Conservation (phyloP, 768 basidiomycete genomes). For the Phaffia australis region DNA sequence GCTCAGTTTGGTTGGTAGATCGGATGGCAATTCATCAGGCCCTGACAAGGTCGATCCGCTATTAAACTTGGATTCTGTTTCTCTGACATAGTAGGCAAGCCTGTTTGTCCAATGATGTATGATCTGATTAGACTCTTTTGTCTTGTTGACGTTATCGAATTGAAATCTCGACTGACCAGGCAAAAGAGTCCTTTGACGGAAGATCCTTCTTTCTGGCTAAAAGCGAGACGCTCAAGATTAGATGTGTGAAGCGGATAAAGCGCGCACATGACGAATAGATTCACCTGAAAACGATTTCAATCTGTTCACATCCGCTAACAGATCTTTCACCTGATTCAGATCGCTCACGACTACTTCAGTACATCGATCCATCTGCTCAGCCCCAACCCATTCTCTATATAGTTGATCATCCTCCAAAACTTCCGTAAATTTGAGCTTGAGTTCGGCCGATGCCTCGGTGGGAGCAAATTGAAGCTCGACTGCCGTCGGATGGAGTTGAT, state of each 20-base stretch:
- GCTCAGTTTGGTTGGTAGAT: neutral
- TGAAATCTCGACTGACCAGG: neutral
- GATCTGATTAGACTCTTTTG: neutral
- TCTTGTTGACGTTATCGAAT: neutral
- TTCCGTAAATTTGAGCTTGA: no score
- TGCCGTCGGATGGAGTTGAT: no score
- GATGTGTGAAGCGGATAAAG: neutral
- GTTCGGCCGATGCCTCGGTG: no score
- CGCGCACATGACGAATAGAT: neutral
- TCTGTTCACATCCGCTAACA: slow-evolving; percentile 9
- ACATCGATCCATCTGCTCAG: no score
- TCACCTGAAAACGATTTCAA: slow-evolving; percentile 4
- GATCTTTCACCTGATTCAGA: neutral
- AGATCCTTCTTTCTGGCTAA: neutral
- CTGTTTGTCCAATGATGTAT: neutral
- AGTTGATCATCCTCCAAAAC: no score
- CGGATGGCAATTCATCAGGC: neutral
- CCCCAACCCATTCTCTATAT: no score
- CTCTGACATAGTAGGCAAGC: no score
- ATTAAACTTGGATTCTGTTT: no score
- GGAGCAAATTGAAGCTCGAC: no score
- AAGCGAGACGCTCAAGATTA: no score
- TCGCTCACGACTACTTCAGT: slow-evolving; percentile 2
- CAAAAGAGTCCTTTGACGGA: neutral
- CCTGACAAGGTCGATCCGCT: neutral